Evolutionary conservation across 2,329 filamentous ascomycete genomes (phyloP).

Genomic region (Verticillium alfalfae): DNA sequence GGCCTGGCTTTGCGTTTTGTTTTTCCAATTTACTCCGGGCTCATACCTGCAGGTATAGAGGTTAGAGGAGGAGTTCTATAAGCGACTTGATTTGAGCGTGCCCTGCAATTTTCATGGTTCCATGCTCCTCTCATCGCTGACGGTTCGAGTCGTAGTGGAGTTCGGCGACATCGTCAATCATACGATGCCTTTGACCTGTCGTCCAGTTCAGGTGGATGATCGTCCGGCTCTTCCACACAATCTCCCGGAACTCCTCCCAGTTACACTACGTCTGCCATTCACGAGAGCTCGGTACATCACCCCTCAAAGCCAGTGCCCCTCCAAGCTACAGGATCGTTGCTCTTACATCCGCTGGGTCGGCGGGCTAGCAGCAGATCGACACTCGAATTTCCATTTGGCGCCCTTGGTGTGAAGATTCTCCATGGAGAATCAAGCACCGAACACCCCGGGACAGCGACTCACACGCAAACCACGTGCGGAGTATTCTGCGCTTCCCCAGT

Average conservation of each 20-base stretch:
- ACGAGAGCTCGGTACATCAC: background rate
- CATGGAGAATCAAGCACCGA: background rate
- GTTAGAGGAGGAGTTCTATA: slow-evolving; percentile 3
- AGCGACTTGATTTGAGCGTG: background rate
- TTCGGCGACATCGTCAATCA: no score
- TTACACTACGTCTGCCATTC: background rate
- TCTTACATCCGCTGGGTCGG: background rate
- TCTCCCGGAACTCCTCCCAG: background rate
- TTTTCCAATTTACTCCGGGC: background rate
- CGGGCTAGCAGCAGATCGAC: background rate
- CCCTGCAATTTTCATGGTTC: background rate
- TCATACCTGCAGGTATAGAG: background rate
- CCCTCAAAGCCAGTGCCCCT: background rate
- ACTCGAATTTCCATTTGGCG: background rate
- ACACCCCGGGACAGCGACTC: no score
- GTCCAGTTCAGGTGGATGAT: background rate
- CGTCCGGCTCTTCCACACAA: background rate
- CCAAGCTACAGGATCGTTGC: background rate
- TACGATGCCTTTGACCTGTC: no score
- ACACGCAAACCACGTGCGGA: background rate
- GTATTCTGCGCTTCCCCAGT: background rate
- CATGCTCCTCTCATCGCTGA: no score
- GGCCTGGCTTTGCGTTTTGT: no score
- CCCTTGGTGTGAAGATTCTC: background rate
- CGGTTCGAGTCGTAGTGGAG: no score